Conservation (phyloP, 2,329 filamentous ascomycete species). For the Teratosphaeria epicoccoides region DNA sequence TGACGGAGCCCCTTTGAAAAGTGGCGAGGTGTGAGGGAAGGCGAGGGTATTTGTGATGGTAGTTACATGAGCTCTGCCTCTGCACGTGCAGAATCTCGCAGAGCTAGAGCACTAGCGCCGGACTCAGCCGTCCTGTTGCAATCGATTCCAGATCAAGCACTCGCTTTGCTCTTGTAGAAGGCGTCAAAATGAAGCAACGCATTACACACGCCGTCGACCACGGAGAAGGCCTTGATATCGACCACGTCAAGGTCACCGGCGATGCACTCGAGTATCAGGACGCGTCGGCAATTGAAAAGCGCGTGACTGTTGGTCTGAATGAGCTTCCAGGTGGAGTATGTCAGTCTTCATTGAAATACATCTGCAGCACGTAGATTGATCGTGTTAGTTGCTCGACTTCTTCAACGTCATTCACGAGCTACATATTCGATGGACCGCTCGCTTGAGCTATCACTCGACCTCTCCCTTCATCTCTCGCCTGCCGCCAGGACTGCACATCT, state of each 20-base stretch:
- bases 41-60: background rate
- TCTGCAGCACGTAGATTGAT: background rate
- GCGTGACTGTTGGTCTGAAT: conserved; percentile 59
- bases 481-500: conserved; percentile 71
- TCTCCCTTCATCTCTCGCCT: conserved; percentile 65
- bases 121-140: background rate
- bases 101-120: background rate
- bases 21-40: background rate
- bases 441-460: conserved; percentile 45
- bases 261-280: conserved; percentile 46
- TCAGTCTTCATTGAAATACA: too few relatives aligned
- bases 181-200: conserved; percentile 55
- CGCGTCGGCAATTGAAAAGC: conserved; percentile 64
- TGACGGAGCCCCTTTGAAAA: background rate
- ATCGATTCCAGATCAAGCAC: background rate
- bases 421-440: conserved; percentile 68
- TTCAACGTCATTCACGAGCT: conserved; percentile 59
- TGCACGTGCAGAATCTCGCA: background rate
- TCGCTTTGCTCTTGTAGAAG: background rate
- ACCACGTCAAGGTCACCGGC: conserved; percentile 51
- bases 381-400: conserved; percentile 45
- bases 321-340: conserved; percentile 60
- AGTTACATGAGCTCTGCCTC: background rate
- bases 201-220: conserved; percentile 60
- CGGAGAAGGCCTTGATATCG: conserved; percentile 47